Percentiles rank a stretch among this genome's conserved stretches.
Conservation (phyloP, 495 filamentous ascomycete genomes). For the Lophiostoma macrostomum region DNA sequence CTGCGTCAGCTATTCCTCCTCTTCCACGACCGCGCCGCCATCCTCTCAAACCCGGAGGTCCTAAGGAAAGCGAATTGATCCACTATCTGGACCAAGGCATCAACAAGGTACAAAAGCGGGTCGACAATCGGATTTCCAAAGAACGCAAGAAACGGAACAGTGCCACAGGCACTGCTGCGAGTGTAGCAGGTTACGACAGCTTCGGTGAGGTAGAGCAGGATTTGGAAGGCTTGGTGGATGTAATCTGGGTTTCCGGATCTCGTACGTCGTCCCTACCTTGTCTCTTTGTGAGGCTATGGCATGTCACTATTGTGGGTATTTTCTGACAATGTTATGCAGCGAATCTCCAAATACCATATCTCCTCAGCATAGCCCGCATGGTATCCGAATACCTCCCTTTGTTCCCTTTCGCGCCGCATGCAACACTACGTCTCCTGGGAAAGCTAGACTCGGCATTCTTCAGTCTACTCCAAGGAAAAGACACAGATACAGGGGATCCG, state of each 20-base stretch:
- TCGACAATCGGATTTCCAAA: conserved; percentile 66
- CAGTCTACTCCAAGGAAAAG: conserved; percentile 62
- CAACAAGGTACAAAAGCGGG: conserved; percentile 62
- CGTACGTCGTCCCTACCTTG: conserved; percentile 52
- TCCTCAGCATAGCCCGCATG: conserved; percentile 71
- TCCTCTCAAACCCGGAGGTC: conserved; percentile 65
- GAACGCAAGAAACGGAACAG: conserved; percentile 13
- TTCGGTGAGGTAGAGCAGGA: conserved; percentile 68
- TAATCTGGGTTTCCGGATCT: conserved; percentile 78
- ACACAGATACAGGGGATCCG: conserved; percentile 60
- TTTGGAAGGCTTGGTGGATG: conserved; percentile 66
- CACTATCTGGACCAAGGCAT: conserved; percentile 64
- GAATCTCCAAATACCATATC: conserved; percentile 75
- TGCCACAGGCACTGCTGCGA: conserved; percentile 51
- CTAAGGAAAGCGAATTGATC: conserved; percentile 74
- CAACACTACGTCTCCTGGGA: conserved; percentile 64
- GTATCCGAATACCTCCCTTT: conserved; percentile 60
- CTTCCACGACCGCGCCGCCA: conserved; percentile 64
- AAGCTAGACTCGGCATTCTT: conserved; percentile 79
- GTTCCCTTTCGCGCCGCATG: conserved; percentile 62
- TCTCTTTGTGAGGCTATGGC: background rate
- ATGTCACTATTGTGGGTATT: background rate
- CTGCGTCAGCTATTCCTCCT: conserved; percentile 50
- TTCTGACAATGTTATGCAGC: conserved; percentile 47
- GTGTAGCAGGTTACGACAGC: conserved; percentile 66